phyloP scores from a whole-genome alignment of 768 basidiomycete species.

The Dentipellis fragilis region DNA sequence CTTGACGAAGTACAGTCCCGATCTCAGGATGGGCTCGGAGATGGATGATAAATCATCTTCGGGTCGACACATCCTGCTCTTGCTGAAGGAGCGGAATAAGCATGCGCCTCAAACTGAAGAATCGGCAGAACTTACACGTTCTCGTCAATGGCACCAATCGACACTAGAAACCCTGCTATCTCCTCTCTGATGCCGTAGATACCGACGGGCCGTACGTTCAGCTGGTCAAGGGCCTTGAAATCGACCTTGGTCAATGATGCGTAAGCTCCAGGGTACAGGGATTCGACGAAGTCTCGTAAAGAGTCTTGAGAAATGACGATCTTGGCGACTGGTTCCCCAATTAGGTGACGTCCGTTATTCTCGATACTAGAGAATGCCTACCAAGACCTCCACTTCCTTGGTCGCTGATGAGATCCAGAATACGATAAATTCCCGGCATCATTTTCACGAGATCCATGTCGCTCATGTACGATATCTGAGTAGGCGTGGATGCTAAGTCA shows the following conservation, averaged over 20 bases:
- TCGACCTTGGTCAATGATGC: conserved; percentile 44
- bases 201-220: conserved; percentile 39
- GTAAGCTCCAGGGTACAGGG: conserved; percentile 42
- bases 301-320: conserved; percentile 48
- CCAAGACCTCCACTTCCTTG: neutral
- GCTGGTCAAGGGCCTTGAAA: conserved; percentile 40
- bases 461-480: neutral
- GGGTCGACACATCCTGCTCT: conserved; percentile 9
- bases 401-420: neutral
- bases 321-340: conserved; percentile 38
- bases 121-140: conserved; percentile 25
- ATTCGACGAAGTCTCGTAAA: conserved; percentile 37
- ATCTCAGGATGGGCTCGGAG: conserved; percentile 26
- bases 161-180: conserved; percentile 35
- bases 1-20: conserved; percentile 39
- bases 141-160: conserved; percentile 27
- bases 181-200: conserved; percentile 46
- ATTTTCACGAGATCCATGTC: neutral
- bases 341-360: neutral
- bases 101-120: neutral
- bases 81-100: conserved; percentile 5
- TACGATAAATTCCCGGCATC: neutral
- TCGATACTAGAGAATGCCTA: neutral
- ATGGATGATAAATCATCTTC: conserved; percentile 13
- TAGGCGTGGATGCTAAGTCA: neutral